Evolutionary conservation across 2,329 filamentous ascomycete species (phyloP).

Genomic region (Myriosclerotinia duriaeana): DNA sequence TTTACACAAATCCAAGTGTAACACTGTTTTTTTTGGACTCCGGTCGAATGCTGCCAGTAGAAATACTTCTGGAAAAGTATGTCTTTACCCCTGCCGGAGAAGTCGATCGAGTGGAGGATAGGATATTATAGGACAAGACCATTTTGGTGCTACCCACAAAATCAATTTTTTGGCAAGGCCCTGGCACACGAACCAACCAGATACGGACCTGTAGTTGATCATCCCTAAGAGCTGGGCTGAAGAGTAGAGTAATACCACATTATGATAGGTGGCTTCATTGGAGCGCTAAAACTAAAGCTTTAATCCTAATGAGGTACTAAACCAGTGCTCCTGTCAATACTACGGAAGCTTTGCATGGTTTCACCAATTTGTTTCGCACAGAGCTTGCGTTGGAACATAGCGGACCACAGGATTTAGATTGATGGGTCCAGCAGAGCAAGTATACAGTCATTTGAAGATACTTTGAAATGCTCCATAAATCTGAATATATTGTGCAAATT

Average conservation of each 20-base stretch:
- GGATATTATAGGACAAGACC: constrained; percentile 12
- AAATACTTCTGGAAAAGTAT: constrained; percentile 3
- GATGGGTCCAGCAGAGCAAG: background rate
- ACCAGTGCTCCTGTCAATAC: background rate
- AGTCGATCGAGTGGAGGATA: constrained; percentile 7
- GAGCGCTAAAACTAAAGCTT: background rate
- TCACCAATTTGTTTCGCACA: constrained; percentile 5
- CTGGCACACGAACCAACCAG: constrained; percentile 11
- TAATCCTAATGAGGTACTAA: constrained; percentile 8
- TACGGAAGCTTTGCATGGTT: constrained; percentile 16
- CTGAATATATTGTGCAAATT: background rate
- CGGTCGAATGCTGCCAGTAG: constrained; percentile 6
- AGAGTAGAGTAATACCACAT: constrained; percentile 2
- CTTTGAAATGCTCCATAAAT: constrained; percentile 1
- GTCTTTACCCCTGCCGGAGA: constrained; percentile 7
- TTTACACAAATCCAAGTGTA: constrained; percentile 12
- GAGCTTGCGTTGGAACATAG: background rate
- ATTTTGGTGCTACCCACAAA: background rate
- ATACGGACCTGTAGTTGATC: constrained; percentile 1
- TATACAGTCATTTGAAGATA: background rate
- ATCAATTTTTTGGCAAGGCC: background rate
- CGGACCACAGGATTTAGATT: too few relatives aligned
- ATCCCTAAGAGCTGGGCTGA: constrained; percentile 6
- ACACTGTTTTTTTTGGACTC: constrained; percentile 7
- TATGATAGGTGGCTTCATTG: constrained; percentile 16